Base-by-base conservation (phyloP, 257 asterid species). In the Gentiana dahurica region DNA sequence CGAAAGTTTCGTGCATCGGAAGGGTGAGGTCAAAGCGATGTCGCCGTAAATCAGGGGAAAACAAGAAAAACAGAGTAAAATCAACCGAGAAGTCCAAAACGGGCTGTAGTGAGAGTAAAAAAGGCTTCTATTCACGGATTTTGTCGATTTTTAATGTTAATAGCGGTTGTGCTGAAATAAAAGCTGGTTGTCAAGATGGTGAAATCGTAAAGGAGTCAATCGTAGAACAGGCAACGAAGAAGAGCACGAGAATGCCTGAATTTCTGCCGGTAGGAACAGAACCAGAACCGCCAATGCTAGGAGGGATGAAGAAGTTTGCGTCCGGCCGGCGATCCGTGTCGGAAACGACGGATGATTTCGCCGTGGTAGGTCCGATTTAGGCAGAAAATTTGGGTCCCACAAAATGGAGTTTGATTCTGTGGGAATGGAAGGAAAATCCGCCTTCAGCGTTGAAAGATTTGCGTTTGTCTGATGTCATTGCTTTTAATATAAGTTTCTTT, bases 1-100 rank as follows among this genome's bases (percentile, higher is more conserved):
- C 98, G 10, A 84, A 84, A 79, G 98, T 90, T 5, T 90, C 98
- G 0, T 90, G 98, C 51, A 87, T 87, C 69, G 98, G 98, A 47
- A 77, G 94, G 68, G 96, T 90, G 46, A 66, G 95, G 63, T 90
- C 96, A 11, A 90, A 87, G 78, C 87, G 84, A 15, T 48, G 85
- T 36, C 77, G 97, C 41, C 80, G 94, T 53, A 61, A 85, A 64
- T 75, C 94, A 1, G 37, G 58, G 0, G 73, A 64, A 58, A 60
- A 81, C 47, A 37, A 60, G 52, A 64, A 63, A 24, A 79, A 55
- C 73, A 64, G 56, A 36, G 87, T 71, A 3, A 77, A 69, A 41
- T 37, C 72, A 32, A 24, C 49, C 1, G 79, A 74, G 65, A 72
- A 65, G 60, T 36, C 65, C 32, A 65, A 70, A 50, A 75, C 65